Evolutionary conservation across 2,329 filamentous ascomycete species (phyloP).

Genomic region (Aureobasidium sp.): DNA sequence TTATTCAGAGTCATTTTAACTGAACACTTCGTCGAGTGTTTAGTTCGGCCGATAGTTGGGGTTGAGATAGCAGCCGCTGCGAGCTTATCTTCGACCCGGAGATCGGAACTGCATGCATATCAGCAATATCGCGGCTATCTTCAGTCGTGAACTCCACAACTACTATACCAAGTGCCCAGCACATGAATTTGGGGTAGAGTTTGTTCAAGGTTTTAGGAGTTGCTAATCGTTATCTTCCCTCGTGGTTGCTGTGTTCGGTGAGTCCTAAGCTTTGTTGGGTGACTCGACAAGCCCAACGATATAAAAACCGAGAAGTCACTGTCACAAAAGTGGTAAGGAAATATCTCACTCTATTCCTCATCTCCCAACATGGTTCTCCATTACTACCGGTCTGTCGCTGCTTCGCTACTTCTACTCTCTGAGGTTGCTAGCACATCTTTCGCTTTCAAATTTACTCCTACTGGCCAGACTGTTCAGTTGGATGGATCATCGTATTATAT

Average conservation of each 20-base stretch:
- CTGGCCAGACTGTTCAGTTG: constrained; percentile 33
- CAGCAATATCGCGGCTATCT: background rate
- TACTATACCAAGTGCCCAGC: background rate
- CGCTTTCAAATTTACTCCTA: constrained; percentile 20
- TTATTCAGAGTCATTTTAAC: background rate
- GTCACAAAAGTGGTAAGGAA: background rate
- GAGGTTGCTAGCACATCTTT: background rate
- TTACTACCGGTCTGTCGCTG: background rate
- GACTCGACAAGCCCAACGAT: background rate
- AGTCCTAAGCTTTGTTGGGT: background rate
- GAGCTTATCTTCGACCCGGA: background rate
- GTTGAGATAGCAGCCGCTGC: background rate
- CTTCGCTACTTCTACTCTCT: background rate
- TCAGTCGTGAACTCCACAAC: background rate
- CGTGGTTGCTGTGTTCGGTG: background rate
- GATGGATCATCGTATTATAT: constrained; percentile 34
- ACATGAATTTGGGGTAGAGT: background rate
- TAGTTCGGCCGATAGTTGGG: background rate
- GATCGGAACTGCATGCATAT: background rate
- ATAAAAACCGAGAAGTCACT: background rate
- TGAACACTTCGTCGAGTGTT: background rate
- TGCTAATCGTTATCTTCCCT: background rate
- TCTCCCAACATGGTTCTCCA: background rate
- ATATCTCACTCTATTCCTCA: background rate
- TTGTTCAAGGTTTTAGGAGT: background rate